phyloP scores from a whole-genome alignment of 139 green algal genomes.

The Chlamydomonas applanata region DNA sequence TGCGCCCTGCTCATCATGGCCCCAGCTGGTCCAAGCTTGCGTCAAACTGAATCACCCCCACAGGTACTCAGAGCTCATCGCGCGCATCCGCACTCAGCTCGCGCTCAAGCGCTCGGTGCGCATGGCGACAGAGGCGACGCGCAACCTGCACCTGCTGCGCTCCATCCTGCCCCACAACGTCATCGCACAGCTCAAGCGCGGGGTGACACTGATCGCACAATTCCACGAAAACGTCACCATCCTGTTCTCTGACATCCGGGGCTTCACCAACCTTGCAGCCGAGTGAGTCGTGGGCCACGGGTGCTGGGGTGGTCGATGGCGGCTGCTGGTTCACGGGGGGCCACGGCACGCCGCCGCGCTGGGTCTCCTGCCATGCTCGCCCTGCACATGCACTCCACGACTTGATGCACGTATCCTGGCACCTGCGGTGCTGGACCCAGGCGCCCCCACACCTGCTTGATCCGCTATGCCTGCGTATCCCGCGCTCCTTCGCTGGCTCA shows the following conservation, averaged over 20 bases:
- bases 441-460: no score
- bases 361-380: no score
- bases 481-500: no score
- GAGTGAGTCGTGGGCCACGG: conserved; percentile 2
- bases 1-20: no score
- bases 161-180: conserved; percentile 47
- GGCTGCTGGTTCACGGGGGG: no score
- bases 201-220: conserved; percentile 30
- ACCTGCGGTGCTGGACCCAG: no score
- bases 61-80: conserved; percentile 39
- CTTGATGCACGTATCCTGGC: no score
- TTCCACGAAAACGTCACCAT: conserved; percentile 33
- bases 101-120: conserved; percentile 12
- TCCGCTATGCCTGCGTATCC: no score
- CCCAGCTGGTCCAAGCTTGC: no score
- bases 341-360: no score
- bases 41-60: not conserved
- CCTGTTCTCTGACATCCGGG: conserved; percentile 51
- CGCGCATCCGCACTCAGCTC: conserved; percentile 46
- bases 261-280: conserved; percentile 42
- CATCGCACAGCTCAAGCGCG: conserved; percentile 40
- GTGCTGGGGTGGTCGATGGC: no score
- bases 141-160: conserved; percentile 25
- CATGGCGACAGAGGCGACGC: conserved; percentile 24
- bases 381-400: no score